Evolutionary conservation across 2,329 filamentous ascomycete species (phyloP).

Genomic region (Fusarium coicis): DNA sequence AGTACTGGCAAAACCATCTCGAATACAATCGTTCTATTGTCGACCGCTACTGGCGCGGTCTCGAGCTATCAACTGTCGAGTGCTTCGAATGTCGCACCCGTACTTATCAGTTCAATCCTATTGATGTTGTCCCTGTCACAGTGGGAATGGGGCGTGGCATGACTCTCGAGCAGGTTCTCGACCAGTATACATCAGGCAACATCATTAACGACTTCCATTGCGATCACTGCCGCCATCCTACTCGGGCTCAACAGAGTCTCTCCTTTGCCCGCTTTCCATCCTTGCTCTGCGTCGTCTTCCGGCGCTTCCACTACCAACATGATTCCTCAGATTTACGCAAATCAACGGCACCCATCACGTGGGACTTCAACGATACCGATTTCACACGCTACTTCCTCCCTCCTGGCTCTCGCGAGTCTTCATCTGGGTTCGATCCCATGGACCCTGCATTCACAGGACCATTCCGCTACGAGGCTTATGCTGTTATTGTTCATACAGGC

Average conservation of each 20-base stretch:
- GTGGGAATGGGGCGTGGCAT: constrained; percentile 48
- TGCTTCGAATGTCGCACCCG: constrained; percentile 69
- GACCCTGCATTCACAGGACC: constrained; percentile 61
- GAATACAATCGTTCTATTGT: constrained; percentile 79
- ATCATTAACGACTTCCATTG: constrained; percentile 77
- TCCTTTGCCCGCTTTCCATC: constrained; percentile 83
- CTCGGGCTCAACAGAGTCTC: constrained; percentile 75
- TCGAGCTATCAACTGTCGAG: constrained; percentile 77
- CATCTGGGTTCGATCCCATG: constrained; percentile 45
- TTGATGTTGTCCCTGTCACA: constrained; percentile 65
- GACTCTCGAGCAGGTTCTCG: constrained; percentile 71
- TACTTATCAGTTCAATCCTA: constrained; percentile 56
- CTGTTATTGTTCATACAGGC: constrained; percentile 82
- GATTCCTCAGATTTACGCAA: constrained; percentile 62
- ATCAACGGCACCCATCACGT: constrained; percentile 76
- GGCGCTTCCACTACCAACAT: constrained; percentile 60
- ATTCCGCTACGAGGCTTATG: constrained; percentile 86
- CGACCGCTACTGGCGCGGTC: constrained; percentile 81
- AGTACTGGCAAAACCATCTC: constrained; percentile 79
- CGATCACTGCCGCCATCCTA: constrained; percentile 75
- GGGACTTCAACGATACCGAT: constrained; percentile 78
- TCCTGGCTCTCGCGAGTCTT: constrained; percentile 46
- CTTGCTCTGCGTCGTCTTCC: constrained; percentile 81
- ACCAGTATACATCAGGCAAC: constrained; percentile 76
- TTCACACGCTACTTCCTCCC: constrained; percentile 58